Evolutionary conservation across 1,284 basidiomycete species (phyloP), one percentile per base, ranked within the genome.

Genomic region (Malassezia brasiliensis): DNA sequence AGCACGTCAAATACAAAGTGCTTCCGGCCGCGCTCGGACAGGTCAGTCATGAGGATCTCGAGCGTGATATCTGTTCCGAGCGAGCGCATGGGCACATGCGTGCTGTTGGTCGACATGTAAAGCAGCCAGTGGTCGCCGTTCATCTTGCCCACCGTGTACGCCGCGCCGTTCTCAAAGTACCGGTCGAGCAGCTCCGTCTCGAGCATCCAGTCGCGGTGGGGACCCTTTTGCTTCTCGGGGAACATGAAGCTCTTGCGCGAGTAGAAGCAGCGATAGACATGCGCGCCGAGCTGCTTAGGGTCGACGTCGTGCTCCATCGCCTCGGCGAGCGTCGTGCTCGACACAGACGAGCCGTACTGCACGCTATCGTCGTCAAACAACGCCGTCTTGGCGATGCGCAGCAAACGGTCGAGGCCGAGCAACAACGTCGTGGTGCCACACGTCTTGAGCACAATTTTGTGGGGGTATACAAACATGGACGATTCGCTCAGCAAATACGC

Each of bases 181-280:
- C 82, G 82, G 75, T 98, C 93, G 49, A 98, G 81, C 72, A 85
- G 94, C 55, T 84, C 82, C 61, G 96, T 87, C 78, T 99, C 94
- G 59, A 88, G 82, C 64, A 83, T 83, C 94, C 94, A 99, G 75
- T 91, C 88, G 60, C 84, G 81, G 78, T 99, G 94, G 28, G 93
- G 93, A 2, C 90, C 91, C 39, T 81, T 80, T 75, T 99, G 94
- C 42, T 87, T 83, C 76, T 98, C 94, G 15, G 94, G 94, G 77
- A 98, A 98, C 87, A 98, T 96, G 82, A 98, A 98, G 10, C 87
- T 86, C 78, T 98, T 99, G 69, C 93, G 85, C 47, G 90, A 94
- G 79, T 98, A 99, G 80, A 98, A 99, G 53, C 65, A 64, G 48
- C 65, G 62, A 44, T 63, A 55, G 50, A 73, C 72, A 14, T 66